phyloP scores from a whole-genome alignment of 2,329 filamentous ascomycete species.

The Podosphaera xanthii region DNA sequence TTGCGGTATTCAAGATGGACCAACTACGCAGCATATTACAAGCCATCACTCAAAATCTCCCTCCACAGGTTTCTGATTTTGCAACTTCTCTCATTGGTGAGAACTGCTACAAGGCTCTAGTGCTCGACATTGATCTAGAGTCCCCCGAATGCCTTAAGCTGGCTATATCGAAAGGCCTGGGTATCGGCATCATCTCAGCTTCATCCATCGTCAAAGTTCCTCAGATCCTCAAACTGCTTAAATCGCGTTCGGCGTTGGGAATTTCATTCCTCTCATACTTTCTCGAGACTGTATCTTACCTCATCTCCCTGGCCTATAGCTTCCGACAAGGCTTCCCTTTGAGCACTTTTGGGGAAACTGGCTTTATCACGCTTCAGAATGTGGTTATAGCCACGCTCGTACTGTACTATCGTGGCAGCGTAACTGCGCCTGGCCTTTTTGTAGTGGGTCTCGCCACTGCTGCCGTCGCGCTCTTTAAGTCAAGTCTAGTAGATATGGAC shows the following conservation, averaged over 20 bases:
- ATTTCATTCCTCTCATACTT: constrained; percentile 79
- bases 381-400: constrained; percentile 73
- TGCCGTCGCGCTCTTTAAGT: constrained; percentile 46
- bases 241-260: constrained; percentile 58
- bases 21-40: constrained; percentile 33
- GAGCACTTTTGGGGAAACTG: constrained; percentile 89
- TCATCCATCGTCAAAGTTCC: constrained; percentile 88
- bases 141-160: constrained; percentile 67
- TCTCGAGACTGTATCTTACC: constrained; percentile 70
- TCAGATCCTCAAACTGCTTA: constrained; percentile 79
- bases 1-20: constrained; percentile 26
- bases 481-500: constrained; percentile 35
- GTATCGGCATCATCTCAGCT: constrained; percentile 78
- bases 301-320: constrained; percentile 85
- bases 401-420: constrained; percentile 54
- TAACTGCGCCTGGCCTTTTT: constrained; percentile 48
- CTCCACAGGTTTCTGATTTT: constrained; percentile 48
- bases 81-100: constrained; percentile 61
- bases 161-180: constrained; percentile 75
- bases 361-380: constrained; percentile 79
- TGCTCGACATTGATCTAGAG: constrained; percentile 64
- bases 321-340: constrained; percentile 80
- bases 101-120: constrained; percentile 62
- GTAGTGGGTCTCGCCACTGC: constrained; percentile 51
- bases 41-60: constrained; percentile 51